Evolutionary conservation across 1,284 basidiomycete species (phyloP).

Genomic region (Cryptococcus sp.): DNA sequence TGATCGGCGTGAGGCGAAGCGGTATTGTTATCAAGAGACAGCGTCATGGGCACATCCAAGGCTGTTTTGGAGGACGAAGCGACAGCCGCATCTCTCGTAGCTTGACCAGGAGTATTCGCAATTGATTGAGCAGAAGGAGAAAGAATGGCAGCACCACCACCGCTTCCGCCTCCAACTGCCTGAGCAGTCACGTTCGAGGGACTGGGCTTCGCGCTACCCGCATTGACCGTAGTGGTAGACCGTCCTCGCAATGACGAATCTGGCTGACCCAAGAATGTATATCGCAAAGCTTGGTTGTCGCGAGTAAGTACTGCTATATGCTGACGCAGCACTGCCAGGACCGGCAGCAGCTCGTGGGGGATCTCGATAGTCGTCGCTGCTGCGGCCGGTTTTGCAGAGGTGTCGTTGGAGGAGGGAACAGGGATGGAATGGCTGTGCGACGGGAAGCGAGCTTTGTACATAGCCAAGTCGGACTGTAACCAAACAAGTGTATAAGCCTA

Average conservation of each 20-base stretch:
- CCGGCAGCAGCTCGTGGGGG: slow-evolving; percentile 36
- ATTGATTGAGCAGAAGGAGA: no score
- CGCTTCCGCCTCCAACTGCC: no score
- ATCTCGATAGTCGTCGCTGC: slow-evolving; percentile 22
- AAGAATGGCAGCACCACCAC: no score
- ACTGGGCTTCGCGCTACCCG: neutral
- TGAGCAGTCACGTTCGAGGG: no score
- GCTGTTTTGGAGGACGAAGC: slow-evolving; percentile 12
- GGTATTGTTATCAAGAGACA: neutral
- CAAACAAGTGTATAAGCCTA: neutral
- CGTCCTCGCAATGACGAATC: slow-evolving; percentile 8
- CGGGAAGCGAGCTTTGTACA: slow-evolving; percentile 19
- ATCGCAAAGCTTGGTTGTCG: slow-evolving; percentile 48
- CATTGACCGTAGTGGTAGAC: slow-evolving; percentile 9
- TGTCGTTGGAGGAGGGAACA: neutral
- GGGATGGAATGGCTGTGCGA: slow-evolving; percentile 22
- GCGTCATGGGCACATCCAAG: slow-evolving; percentile 11
- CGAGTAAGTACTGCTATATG: slow-evolving; percentile 44
- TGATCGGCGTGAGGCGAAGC: neutral
- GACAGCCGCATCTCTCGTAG: no score
- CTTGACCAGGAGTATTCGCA: no score
- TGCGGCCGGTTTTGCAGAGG: neutral
- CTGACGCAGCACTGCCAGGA: slow-evolving; percentile 31
- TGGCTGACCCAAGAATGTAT: slow-evolving; percentile 40
- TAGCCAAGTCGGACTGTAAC: slow-evolving; percentile 23